A percentile compares a stretch with the other conserved stretches of the same genome.
phyloP scores from a whole-genome alignment of 2,329 filamentous ascomycete species.

The Fusarium tricinctum region DNA sequence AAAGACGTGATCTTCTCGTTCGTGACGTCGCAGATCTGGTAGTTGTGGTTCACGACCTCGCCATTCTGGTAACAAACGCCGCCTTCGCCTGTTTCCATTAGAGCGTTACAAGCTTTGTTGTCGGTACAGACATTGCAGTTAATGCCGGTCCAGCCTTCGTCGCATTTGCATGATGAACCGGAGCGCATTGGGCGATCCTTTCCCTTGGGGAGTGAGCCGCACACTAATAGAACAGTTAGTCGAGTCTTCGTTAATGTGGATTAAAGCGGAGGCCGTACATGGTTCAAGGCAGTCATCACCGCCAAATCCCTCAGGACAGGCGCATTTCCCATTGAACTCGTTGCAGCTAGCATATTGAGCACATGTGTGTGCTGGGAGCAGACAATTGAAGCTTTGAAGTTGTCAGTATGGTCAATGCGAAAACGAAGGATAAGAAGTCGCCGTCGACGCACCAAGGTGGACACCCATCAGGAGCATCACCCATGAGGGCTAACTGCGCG shows the following conservation, averaged over 20 bases:
- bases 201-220: slow-evolving; percentile 87
- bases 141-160: slow-evolving; percentile 94
- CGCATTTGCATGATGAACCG: slow-evolving; percentile 82
- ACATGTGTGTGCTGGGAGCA: slow-evolving; percentile 91
- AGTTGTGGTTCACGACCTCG: slow-evolving; percentile 92
- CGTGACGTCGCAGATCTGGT: slow-evolving; percentile 97
- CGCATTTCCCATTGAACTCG: slow-evolving; percentile 90
- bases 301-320: slow-evolving; percentile 91
- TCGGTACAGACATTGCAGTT: slow-evolving; percentile 97
- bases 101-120: slow-evolving; percentile 84
- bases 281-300: slow-evolving; percentile 94
- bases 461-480: slow-evolving; percentile 80
- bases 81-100: slow-evolving; percentile 86
- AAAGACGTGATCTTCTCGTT: slow-evolving; percentile 93
- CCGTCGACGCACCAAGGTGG: slow-evolving; percentile 74
- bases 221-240: slow-evolving; percentile 66
- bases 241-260: neutral
- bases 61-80: slow-evolving; percentile 95
- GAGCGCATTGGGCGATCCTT: slow-evolving; percentile 81
- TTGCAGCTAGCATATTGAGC: slow-evolving; percentile 92
- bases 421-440: neutral
- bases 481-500: slow-evolving; percentile 78
- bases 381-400: slow-evolving; percentile 89
- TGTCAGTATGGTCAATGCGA: slow-evolving; percentile 25
- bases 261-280: slow-evolving; percentile 59